Evolutionary conservation across 441 rosid genomes (phyloP), one percentile per base, ranked within the genome.

Genomic region (Macaranga tanarius): DNA sequence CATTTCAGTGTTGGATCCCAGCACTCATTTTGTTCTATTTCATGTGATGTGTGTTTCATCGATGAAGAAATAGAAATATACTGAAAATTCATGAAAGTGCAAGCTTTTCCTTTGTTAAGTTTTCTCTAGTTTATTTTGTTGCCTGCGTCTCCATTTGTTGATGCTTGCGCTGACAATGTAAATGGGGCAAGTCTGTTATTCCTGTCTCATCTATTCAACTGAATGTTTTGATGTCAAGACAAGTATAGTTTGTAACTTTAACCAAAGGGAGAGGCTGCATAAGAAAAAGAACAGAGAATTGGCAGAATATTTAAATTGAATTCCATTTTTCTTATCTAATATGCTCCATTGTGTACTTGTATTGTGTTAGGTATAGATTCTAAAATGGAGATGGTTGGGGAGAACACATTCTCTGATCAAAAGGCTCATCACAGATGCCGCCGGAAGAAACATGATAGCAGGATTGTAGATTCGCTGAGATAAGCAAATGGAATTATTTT

Each of bases 381-480:
- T 66, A 88, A 82, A 77, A 77, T 85, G 92, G 92, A 85, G 82
- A 79, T 84, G 83, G 87, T 88, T 48, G 95, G 96, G 66, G 86
- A 86, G 79, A 90, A 86, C 77, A 82, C 85, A 23, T 90, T 92
- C 82, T 73, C 87, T 9, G 95, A 91, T 76, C 88, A 84, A 72
- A 95, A 91, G 78, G 69, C 79, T 28, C 98, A 90, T 65, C 81
- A 89, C 79, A 85, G 97, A 79, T 83, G 92, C 47, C 92, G 92
- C 22, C 85, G 97, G 62, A 91, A 92, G 90, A 94, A 92, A 79
- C 89, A 91, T 57, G 98, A 95, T 62, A 89, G 75, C 69, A 88
- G 91, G 81, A 87, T 89, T 89, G 81, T 85, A 12, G 88, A 85
- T 65, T 70, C 89, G 23, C 67, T 83, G 78, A 86, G 82, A 78